Base-by-base conservation (phyloP, 2,329 filamentous ascomycete species). In the Xylaria digitata region DNA sequence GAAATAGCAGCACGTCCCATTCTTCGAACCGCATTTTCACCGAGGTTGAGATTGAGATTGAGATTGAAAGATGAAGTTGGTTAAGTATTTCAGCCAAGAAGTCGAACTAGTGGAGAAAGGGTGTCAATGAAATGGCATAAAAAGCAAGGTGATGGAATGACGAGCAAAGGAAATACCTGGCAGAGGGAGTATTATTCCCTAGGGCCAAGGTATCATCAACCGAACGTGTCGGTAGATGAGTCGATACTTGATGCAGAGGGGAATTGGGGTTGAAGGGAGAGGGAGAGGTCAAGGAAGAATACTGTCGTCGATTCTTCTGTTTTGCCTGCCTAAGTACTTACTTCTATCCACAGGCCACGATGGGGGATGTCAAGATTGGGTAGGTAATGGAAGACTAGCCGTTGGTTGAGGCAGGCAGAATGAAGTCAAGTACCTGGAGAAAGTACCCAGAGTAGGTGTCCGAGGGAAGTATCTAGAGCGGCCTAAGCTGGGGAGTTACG, bases 1-100 rank as follows among this genome's bases (percentile, higher is more conserved):
- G 90, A 77, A 96, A 96, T 68, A 96, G 83, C 49, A 96, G 87
- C 62, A 96, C 86, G 75, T 97, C 93, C 93, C 93, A 96, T 75
- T 93, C 89, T 73, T 93, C 87, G 83, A 91, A 96, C 66, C 93
- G 89, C 93, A 97, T 96, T 69, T 73, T 84, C 78, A 61, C 65
- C 32, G 66, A 23, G 56, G 43, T 61, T 65, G 72, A 60, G 63
- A 49, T 63, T 26, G 72, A 60, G 63, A 49, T 63, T 26, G 66
- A 23, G 56, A 49, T 61, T 65, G 72, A 60, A 64, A 49, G 65
- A 74, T 69, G 72, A 61, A 63, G 52, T 55, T 26, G 53, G 46
- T 63, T 68, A 68, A 66, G 58, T 66, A 62, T 67, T 69, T 43
- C 68, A 68, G 67, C 63, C 65, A 67, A 71, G 69, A 71, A 68